These are phyloP conservation scores for Setaria italica DNA, from an alignment of 202 grass and related monocot genomes.

Conservation along the genomic window DNA sequence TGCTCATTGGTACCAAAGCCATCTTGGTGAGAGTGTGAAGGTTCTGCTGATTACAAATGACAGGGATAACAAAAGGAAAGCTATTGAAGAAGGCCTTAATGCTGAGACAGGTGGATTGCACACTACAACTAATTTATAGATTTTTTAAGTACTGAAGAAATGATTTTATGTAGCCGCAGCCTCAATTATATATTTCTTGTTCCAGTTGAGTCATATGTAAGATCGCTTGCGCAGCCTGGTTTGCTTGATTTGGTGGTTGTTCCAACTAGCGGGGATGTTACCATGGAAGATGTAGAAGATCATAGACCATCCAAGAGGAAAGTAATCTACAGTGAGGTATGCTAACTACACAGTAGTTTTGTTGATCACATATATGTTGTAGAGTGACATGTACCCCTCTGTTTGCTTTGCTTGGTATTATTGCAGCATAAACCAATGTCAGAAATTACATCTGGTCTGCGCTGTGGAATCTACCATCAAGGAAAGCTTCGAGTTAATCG, in stretches of 20 bases:
- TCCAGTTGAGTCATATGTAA: constrained; percentile 94
- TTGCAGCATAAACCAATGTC: constrained; percentile 99
- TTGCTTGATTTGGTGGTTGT: constrained; percentile 85
- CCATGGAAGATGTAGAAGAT: constrained; percentile 87
- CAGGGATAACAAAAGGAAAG: constrained; percentile 87
- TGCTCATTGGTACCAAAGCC: constrained; percentile 93
- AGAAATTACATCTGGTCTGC: constrained; percentile 88
- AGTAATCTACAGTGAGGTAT: constrained; percentile 94
- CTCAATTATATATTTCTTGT: constrained; percentile 54
- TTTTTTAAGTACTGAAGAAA: not conserved
- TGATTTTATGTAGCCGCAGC: constrained; percentile 26
- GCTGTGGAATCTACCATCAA: constrained; percentile 90
- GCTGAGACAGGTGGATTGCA: constrained; percentile 71
- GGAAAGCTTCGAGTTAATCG: constrained; percentile 95
- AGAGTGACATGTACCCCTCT: constrained; percentile 1
- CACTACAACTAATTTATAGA: constrained; percentile 1
- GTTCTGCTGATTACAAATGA: constrained; percentile 94
- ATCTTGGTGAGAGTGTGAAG: constrained; percentile 74
- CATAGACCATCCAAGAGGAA: constrained; percentile 91
- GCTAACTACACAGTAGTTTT: constrained; percentile 22
- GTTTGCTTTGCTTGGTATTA: constrained; percentile 38
- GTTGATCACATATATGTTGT: not conserved
- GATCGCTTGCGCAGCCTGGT: constrained; percentile 84
- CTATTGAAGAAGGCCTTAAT: constrained; percentile 83
- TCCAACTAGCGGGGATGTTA: constrained; percentile 72